phyloP scores from a whole-genome alignment of 441 rosid genomes.

The Erodium trifolium region DNA sequence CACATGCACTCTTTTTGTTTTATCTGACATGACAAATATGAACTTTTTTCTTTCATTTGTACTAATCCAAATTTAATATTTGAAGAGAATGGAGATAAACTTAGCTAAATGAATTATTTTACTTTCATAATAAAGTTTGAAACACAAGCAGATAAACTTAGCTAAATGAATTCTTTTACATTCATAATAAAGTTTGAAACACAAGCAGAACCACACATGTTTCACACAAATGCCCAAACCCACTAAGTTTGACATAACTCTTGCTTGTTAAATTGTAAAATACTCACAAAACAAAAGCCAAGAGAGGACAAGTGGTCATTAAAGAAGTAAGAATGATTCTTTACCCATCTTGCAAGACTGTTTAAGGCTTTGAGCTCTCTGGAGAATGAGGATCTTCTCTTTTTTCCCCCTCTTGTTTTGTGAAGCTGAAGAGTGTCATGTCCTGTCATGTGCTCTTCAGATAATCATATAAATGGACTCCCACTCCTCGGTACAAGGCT shows the following conservation, averaged over 20 bases:
- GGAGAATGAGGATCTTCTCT: constrained; percentile 5
- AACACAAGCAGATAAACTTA: background rate
- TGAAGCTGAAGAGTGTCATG: no score
- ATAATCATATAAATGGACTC: background rate
- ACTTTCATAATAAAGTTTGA: background rate
- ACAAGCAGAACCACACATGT: constrained; percentile 3
- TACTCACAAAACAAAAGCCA: no score
- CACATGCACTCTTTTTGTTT: background rate
- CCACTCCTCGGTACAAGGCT: constrained; percentile 10
- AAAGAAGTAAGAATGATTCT: no score
- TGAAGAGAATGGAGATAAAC: no score
- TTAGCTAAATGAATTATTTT: no score
- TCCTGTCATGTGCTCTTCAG: background rate
- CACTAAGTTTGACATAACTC: background rate
- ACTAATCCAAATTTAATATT: no score
- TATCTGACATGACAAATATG: no score
- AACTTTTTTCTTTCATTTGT: no score
- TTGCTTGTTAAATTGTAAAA: no score
- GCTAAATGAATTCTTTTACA: background rate
- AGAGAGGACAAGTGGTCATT: no score
- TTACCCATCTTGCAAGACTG: no score
- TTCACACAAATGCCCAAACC: background rate
- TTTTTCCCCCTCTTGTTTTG: background rate
- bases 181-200: background rate
- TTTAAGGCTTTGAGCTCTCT: no score